Base-by-base conservation (phyloP, 2,329 filamentous ascomycete genomes). In the Salinomyces thailandicus region DNA sequence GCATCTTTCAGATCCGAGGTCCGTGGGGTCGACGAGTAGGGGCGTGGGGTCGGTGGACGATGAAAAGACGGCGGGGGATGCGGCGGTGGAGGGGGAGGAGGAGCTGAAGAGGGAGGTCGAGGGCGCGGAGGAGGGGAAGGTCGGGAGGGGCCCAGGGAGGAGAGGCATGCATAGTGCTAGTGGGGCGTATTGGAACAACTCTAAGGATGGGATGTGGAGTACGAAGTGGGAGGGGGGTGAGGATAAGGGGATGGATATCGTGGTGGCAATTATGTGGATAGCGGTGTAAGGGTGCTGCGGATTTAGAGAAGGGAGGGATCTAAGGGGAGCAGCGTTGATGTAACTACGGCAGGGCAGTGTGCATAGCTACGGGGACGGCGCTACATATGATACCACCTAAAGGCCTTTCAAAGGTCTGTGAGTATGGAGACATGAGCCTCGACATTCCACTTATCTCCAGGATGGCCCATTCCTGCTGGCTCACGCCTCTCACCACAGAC, bases 111-210 rank as follows among this genome's bases (percentile, higher is more conserved):
- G 30, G 4, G 20, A 30, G 9, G 20, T 30, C 8, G 38, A 29
- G n/a, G 38, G 30, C 35, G 40, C 30, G 8, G 43, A 43, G 14
- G 71, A 73, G n/a, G 75, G 80, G 46, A 59, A 54, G 57, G 81
- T 82, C 38, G 89, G 86, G 38, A 18, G 7, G 5, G 20, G 20
- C 5, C 15, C 24, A 7, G 31, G 31, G 8, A 17, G 87, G 48
- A 77, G 89, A 47, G 91, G 91, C 47, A 91, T 91, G 84, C 84
- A 91, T 68, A 82, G 77, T 60, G 83, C 84, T 15, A 83, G 81
- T 30, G 84, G 83, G 33, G 85, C 83, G 20, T 91, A 81, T 70
- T 91, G 84, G 84, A 85, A 91, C 62, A 83, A 86, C 65, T 84
- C 86, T 67, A 85, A 81, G 62, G 83, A 91, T 55, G 84, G 84